Base-by-base conservation (phyloP, 495 filamentous ascomycete genomes). In the Collariella sp. region DNA sequence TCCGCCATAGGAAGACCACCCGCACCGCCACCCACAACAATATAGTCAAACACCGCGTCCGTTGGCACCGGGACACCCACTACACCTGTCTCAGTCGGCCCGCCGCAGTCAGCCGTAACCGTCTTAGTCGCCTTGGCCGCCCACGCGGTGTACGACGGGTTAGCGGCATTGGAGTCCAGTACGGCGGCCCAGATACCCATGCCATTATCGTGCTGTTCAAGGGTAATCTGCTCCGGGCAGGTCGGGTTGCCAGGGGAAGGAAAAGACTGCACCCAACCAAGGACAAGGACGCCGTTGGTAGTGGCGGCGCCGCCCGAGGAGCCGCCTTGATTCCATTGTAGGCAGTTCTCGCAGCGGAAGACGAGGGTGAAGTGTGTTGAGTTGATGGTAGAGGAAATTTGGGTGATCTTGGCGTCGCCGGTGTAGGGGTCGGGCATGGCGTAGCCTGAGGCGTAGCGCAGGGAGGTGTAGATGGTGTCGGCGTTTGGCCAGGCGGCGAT, bases 1-100 rank as follows among this genome's bases (percentile, higher is more conserved):
- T 85, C 82, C 9, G 84, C 83, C 26, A 83, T 65, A 39, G 83
- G 81, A 41, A 86, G 78, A 35, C 84, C 84, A 41, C 76, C 83
- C 19, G 83, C 80, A 49, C 84, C 84, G 46, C 70, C 79, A 26
- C 83, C 84, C 50, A 85, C 75, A 26, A 86, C 72, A 50, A 86
- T 78, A 67, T 87, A 88, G 65, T 88, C 84, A 54, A 78, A 87
- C 3, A 72, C 71, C 16, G 62, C 60, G n/a, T 41, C 67, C 13
- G 70, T 75, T 42, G 72, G 77, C 45, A 73, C 72, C 4, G 79
- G 70, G 2, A 75, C 67, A 13, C 58, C 46, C n/a, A 57, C 29
- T 16, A 69, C 43, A 2, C 41, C 57, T 4, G 60, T 60, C 54
- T 49, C 41, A 15, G 53, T 38, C 5, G 60, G 55, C 23, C 62